Evolutionary conservation across 192 early-diverging fungal genomes (phyloP).

Genomic region (Allomyces arbusculus): DNA sequence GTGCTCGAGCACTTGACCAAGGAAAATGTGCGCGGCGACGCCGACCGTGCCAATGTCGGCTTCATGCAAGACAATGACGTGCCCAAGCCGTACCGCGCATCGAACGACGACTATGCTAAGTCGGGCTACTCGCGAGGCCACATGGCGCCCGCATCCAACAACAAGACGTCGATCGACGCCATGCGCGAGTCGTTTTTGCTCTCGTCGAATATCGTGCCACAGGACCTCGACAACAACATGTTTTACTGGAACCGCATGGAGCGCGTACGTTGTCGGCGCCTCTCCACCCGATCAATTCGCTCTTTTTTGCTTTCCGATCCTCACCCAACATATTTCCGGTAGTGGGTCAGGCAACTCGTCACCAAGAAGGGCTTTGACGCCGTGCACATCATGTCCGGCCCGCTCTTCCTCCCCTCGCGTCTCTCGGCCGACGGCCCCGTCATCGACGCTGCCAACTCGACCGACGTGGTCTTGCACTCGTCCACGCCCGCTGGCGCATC

Average conservation of each 20-base stretch:
- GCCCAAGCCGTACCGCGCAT: slow-evolving; percentile 53
- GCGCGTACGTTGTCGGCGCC: slow-evolving; percentile 2
- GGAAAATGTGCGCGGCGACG: slow-evolving; percentile 30
- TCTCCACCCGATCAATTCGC: too few relatives aligned
- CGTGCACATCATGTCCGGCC: slow-evolving; percentile 74
- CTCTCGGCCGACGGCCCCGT: slow-evolving; percentile 42
- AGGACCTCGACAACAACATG: slow-evolving; percentile 14
- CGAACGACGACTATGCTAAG: slow-evolving; percentile 53
- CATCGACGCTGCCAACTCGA: neutral
- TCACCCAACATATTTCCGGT: neutral
- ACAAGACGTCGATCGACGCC: slow-evolving; percentile 40
- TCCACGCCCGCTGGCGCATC: neutral
- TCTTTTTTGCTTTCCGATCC: too few relatives aligned
- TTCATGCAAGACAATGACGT: slow-evolving; percentile 62
- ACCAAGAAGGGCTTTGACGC: slow-evolving; percentile 39
- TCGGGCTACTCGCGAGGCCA: slow-evolving; percentile 83
- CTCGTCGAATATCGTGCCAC: slow-evolving; percentile 50
- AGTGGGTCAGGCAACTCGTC: neutral
- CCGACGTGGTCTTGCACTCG: neutral
- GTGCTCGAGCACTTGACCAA: slow-evolving; percentile 46
- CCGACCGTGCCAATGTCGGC: slow-evolving; percentile 39
- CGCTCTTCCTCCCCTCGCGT: slow-evolving; percentile 59
- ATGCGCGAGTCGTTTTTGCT: slow-evolving; percentile 77
- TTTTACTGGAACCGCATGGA: neutral
- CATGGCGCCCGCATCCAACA: slow-evolving; percentile 78